phyloP scores from a whole-genome alignment of 257 asterid species.

The Ballota nigra region DNA sequence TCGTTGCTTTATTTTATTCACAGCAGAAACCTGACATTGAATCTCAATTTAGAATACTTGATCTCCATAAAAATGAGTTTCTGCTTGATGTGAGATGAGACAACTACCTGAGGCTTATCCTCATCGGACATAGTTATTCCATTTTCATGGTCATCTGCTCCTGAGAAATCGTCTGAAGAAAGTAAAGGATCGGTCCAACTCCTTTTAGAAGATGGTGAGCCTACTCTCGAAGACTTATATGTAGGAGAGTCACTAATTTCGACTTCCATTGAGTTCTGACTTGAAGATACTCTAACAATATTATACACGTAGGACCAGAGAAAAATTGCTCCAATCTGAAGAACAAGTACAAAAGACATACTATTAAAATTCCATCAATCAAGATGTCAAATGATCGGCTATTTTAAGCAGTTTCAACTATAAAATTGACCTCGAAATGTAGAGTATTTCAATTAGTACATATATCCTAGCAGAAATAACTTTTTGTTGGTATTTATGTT shows the following conservation, averaged over 20 bases:
- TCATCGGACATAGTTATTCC: slow-evolving; percentile 39
- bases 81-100: neutral
- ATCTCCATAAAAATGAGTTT: neutral
- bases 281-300: slow-evolving; percentile 64
- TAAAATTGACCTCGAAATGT: neutral
- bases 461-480: neutral
- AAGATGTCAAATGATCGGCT: too few relatives aligned
- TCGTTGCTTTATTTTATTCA: slow-evolving; percentile 36
- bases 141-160: slow-evolving; percentile 34
- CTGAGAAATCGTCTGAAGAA: slow-evolving; percentile 33
- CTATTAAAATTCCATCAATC: neutral
- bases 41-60: slow-evolving; percentile 19
- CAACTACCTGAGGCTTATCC: slow-evolving; percentile 43
- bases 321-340: slow-evolving; percentile 77
- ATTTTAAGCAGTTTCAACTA: neutral
- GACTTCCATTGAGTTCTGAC: slow-evolving; percentile 49
- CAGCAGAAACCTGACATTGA: slow-evolving; percentile 46
- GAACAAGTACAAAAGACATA: neutral
- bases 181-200: slow-evolving; percentile 56
- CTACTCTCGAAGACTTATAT: slow-evolving; percentile 33
- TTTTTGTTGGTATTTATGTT: neutral
- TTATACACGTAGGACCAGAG: slow-evolving; percentile 87
- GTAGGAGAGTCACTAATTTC: slow-evolving; percentile 44
- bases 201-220: slow-evolving; percentile 31
- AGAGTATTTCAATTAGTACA: neutral